Conservation (phyloP, 2,329 filamentous ascomycete genomes). For the Rosellinia necatrix region DNA sequence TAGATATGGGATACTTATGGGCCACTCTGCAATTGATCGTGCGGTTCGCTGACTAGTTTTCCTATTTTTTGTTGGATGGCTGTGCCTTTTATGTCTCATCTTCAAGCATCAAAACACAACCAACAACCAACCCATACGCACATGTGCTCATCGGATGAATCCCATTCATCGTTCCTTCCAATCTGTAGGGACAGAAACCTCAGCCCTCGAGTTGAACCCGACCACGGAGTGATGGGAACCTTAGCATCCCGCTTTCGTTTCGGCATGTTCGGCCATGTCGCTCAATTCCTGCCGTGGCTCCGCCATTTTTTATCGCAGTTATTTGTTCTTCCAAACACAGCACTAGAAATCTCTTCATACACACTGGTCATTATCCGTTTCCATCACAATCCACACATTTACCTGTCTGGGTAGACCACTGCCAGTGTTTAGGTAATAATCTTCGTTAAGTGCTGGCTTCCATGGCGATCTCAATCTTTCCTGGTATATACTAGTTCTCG, state of each 20-base stretch:
- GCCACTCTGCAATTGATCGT: neutral
- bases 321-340: neutral
- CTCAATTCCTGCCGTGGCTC: neutral
- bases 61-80: slow-evolving; percentile 2
- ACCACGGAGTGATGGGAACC: slow-evolving; percentile 13
- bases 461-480: neutral
- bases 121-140: slow-evolving; percentile 6
- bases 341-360: slow-evolving; percentile 16
- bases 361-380: slow-evolving; percentile 1
- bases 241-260: neutral
- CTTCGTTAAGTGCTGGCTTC: neutral
- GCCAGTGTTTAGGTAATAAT: neutral
- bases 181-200: slow-evolving; percentile 32
- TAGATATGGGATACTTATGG: neutral
- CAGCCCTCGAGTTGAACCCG: slow-evolving; percentile 16
- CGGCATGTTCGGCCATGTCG: slow-evolving; percentile 3
- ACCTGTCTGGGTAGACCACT: neutral
- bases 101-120: slow-evolving; percentile 14
- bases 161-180: slow-evolving; percentile 4
- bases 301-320: slow-evolving; percentile 2
- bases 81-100: slow-evolving; percentile 1
- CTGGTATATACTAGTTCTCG: neutral
- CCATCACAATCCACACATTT: neutral
- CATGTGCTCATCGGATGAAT: neutral
- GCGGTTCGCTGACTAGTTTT: slow-evolving; percentile 16